A percentile compares a stretch with the other conserved stretches of the same genome.
phyloP scores from a whole-genome alignment of 2,329 filamentous ascomycete genomes.

The Colletotrichum abscissum region DNA sequence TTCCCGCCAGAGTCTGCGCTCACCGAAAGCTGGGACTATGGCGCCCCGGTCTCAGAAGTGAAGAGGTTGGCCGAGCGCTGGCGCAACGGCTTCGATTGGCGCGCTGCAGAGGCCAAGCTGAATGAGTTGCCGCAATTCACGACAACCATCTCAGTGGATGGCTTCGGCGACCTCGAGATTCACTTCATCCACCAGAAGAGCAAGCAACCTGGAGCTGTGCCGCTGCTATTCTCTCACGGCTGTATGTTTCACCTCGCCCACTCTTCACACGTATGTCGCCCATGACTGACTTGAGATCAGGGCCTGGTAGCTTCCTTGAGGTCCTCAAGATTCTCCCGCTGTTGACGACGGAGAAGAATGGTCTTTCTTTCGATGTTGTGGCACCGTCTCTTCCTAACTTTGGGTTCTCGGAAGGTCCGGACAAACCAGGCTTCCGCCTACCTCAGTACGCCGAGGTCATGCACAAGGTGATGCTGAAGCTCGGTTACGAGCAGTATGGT shows the following conservation, averaged over 20 bases:
- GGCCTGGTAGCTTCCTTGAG: slow-evolving; percentile 78
- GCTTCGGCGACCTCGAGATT: slow-evolving; percentile 68
- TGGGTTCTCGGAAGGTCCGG: slow-evolving; percentile 57
- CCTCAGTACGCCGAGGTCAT: slow-evolving; percentile 61
- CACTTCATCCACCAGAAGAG: slow-evolving; percentile 73
- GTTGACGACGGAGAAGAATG: slow-evolving; percentile 48
- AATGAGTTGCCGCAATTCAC: slow-evolving; percentile 71
- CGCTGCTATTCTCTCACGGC: slow-evolving; percentile 75
- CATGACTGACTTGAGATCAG: slow-evolving; percentile 1
- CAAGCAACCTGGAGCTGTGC: slow-evolving; percentile 63
- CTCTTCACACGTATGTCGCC: background rate
- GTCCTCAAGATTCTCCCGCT: slow-evolving; percentile 69
- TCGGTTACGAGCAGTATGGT: slow-evolving; percentile 73
- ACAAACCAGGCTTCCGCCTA: slow-evolving; percentile 45
- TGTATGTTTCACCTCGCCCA: slow-evolving; percentile 49
- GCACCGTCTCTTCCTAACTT: slow-evolving; percentile 68
- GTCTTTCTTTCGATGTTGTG: slow-evolving; percentile 65
- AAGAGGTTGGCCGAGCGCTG: slow-evolving; percentile 50
- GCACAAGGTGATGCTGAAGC: slow-evolving; percentile 75
- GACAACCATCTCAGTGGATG: slow-evolving; percentile 62
- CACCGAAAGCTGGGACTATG: slow-evolving; percentile 47
- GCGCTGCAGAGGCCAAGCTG: slow-evolving; percentile 65
- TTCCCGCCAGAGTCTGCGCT: slow-evolving; percentile 46
- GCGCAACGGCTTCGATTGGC: slow-evolving; percentile 70
- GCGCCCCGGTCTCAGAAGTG: slow-evolving; percentile 45